These are phyloP conservation scores for Vitis rupestris DNA, from an alignment of 164 flowering plant genomes.

Conservation along the genomic window DNA sequence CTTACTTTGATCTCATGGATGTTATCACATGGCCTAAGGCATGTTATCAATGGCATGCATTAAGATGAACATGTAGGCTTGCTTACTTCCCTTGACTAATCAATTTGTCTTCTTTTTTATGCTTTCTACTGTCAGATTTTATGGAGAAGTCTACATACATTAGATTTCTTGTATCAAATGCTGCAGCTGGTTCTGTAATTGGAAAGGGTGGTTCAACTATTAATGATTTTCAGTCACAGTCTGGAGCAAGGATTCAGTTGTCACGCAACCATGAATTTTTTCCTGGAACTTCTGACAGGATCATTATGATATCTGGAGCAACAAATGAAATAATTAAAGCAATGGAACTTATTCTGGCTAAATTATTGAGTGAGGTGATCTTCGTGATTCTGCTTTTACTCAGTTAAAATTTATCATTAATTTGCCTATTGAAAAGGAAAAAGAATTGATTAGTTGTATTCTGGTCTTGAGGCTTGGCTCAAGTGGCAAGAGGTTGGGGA, in stretches of 20 bases:
- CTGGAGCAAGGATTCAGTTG: slow-evolving; percentile 90
- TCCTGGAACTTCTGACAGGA: slow-evolving; percentile 95
- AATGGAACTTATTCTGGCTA: slow-evolving; percentile 74
- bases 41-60: neutral
- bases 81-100: neutral
- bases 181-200: slow-evolving; percentile 95
- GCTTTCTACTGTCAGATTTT: slow-evolving; percentile 35
- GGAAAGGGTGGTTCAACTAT: slow-evolving; percentile 99
- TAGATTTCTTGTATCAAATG: slow-evolving; percentile 92
- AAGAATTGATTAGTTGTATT: too few species aligned
- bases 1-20: too few species aligned
- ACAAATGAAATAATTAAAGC: slow-evolving; percentile 67
- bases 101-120: neutral
- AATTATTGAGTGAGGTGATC: slow-evolving; percentile 80
- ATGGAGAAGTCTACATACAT: slow-evolving; percentile 66
- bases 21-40: too few species aligned
- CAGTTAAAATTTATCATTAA: too few species aligned
- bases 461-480: too few species aligned
- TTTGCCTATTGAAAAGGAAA: too few species aligned
- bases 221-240: slow-evolving; percentile 85
- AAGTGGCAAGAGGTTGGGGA: too few species aligned
- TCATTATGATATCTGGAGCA: slow-evolving; percentile 84
- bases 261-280: slow-evolving; percentile 92
- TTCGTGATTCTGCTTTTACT: slow-evolving; percentile 3
- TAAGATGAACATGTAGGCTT: neutral